Evolutionary conservation across 495 filamentous ascomycete genomes (phyloP).

Genomic region (Lasiosphaeriaceae sp.): DNA sequence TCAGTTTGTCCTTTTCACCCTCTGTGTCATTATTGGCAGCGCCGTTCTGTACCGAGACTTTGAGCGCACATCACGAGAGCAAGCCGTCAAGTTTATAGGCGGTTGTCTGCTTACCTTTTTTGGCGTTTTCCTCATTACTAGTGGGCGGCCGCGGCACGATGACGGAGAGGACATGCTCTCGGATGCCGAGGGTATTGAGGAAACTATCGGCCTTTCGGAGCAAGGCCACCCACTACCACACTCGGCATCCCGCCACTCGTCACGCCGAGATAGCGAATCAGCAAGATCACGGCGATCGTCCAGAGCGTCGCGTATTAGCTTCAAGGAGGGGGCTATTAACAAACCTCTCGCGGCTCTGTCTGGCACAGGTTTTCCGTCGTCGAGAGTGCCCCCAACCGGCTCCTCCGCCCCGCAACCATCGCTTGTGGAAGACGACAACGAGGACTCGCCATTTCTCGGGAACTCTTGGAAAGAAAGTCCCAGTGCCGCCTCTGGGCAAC

Average conservation of each 20-base stretch:
- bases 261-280: slow-evolving; percentile 21
- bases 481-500: slow-evolving; percentile 9
- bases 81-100: slow-evolving; percentile 78
- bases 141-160: slow-evolving; percentile 47
- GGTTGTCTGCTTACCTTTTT: slow-evolving; percentile 89
- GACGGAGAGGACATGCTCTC: slow-evolving; percentile 51
- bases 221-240: slow-evolving; percentile 26
- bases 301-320: slow-evolving; percentile 37
- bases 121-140: slow-evolving; percentile 92
- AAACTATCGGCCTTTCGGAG: slow-evolving; percentile 44
- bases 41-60: slow-evolving; percentile 93
- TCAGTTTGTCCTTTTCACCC: slow-evolving; percentile 93
- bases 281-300: slow-evolving; percentile 35
- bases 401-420: slow-evolving; percentile 7
- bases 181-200: slow-evolving; percentile 50
- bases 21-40: slow-evolving; percentile 91
- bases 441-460: slow-evolving; percentile 27
- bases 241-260: background rate
- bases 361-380: slow-evolving; percentile 20
- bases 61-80: slow-evolving; percentile 64
- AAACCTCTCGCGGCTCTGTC: slow-evolving; percentile 17
- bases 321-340: slow-evolving; percentile 20
- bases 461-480: slow-evolving; percentile 29
- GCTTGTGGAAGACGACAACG: slow-evolving; percentile 8
- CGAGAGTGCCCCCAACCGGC: slow-evolving; percentile 4